Base-by-base conservation (phyloP, 805 yeast genomes). In the Saccharomyces jurei region DNA sequence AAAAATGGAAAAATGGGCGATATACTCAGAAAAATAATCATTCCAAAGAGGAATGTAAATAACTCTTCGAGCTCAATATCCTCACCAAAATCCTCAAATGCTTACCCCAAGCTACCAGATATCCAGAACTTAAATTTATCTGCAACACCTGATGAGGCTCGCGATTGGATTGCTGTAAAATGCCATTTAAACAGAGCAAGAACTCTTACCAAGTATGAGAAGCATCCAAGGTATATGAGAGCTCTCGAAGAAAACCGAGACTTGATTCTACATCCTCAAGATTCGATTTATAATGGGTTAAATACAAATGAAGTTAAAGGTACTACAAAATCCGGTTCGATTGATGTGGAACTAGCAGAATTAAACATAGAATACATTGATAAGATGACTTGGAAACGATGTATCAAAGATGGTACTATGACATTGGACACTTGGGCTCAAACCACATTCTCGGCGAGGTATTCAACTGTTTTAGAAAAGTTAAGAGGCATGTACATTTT, bases 121-220 rank as follows among this genome's bases (percentile, higher is more conserved):
- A 52, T 69, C 4, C 53, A 58, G 47, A 58, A 62, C 36, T 52
- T 69, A 44, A 61, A 60, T 36, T 54, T 67, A 6, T 50, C 59
- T 53, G 46, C 56, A 54, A 22, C 62, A 70, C 73, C 81, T 68
- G 63, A 74, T 56, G 71, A 72, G 48, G 70, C 74, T 50, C 63
- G 70, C 52, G 76, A 71, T 36, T 81, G 86, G 86, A 73, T 81
- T 22, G 81, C 79, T 26, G 74, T 76, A 14, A 76, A 79, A 49
- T 71, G 81, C 49, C 91, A 84, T 60, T 69, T 90, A 52, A 81
- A 86, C 66, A 77, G 97, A 61, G 82, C 90, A 54, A 83, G 82
- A 58, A 80, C 95, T 0, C 71, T 89, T 26, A 80, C 86, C 2
- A 73, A 81, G 5, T 78, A 77, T 53, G 96, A 91, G 57, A 82